Conservation (phyloP, 805 yeast species). For the Myxozyma neotropica region DNA sequence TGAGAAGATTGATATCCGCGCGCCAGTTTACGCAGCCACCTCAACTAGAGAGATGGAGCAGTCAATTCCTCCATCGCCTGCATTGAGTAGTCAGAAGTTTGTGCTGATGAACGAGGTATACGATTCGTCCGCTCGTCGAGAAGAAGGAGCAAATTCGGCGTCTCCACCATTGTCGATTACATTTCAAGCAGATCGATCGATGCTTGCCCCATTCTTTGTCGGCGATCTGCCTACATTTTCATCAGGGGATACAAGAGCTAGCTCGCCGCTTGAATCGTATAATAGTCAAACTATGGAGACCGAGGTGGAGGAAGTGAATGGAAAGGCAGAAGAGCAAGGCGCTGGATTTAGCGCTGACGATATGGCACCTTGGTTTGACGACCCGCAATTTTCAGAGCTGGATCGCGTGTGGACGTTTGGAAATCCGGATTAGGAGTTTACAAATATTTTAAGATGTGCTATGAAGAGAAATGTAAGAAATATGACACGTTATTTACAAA, state of each 20-base stretch:
- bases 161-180: slow-evolving; percentile 1
- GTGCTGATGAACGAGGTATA: background rate
- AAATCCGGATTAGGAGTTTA: background rate
- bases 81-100: too few relatives aligned
- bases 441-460: too few relatives aligned
- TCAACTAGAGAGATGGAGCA: background rate
- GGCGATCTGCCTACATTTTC: background rate
- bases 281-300: background rate
- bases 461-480: background rate
- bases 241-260: background rate
- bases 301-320: background rate
- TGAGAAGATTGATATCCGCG: slow-evolving; percentile 12
- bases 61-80: background rate
- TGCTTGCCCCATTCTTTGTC: background rate
- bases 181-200: background rate
- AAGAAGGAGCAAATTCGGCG: background rate
- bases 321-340: background rate
- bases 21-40: slow-evolving; percentile 13
- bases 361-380: slow-evolving; percentile 15
- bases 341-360: background rate
- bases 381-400: slow-evolving; percentile 17
- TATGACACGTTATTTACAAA: too few relatives aligned
- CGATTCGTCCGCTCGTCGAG: background rate
- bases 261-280: background rate
- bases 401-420: slow-evolving; percentile 27